Percentiles rank a stretch among this genome's conserved stretches.
phyloP scores from a whole-genome alignment of 2,329 filamentous ascomycete genomes.

The Venturiaceae sp. region DNA sequence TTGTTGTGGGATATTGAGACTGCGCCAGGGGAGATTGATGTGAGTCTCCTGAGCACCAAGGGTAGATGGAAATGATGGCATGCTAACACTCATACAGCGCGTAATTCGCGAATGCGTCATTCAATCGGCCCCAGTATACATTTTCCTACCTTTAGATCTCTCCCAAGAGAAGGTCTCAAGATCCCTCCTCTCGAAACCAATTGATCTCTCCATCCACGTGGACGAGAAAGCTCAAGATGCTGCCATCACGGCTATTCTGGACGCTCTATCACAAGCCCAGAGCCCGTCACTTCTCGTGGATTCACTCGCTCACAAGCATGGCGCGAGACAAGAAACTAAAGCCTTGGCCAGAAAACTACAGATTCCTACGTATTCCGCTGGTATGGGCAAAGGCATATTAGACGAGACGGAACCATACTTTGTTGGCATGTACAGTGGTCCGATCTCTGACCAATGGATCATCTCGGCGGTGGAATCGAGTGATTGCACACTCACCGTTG shows the following conservation, averaged over 20 bases:
- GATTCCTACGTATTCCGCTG: constrained; percentile 28
- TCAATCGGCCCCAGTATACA: constrained; percentile 29
- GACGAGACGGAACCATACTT: constrained; percentile 30
- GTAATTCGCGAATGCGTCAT: constrained; percentile 33
- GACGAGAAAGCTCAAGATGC: constrained; percentile 17
- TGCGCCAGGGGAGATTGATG: constrained; percentile 32
- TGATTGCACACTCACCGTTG: constrained; percentile 28
- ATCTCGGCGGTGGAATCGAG: constrained; percentile 22
- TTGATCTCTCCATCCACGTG: constrained; percentile 22
- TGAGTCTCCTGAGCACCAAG: constrained; percentile 4
- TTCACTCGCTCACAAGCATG: constrained; percentile 27
- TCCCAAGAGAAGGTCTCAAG: constrained; percentile 25
- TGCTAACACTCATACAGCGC: constrained; percentile 13
- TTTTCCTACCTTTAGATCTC: constrained; percentile 34
- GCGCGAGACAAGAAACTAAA: constrained; percentile 22
- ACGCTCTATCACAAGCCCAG: constrained; percentile 21
- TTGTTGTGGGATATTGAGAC: constrained; percentile 29
- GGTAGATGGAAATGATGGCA: neutral
- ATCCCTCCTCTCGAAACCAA: constrained; percentile 23
- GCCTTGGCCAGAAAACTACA: constrained; percentile 23
- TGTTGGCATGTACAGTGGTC: constrained; percentile 32
- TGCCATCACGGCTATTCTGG: constrained; percentile 23
- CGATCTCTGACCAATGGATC: constrained; percentile 24
- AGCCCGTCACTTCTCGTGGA: constrained; percentile 30
- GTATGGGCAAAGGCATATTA: constrained; percentile 33